These are phyloP conservation scores for Rhododendron vialii DNA, from an alignment of 148 eudicot genomes.

Conservation along the genomic window DNA sequence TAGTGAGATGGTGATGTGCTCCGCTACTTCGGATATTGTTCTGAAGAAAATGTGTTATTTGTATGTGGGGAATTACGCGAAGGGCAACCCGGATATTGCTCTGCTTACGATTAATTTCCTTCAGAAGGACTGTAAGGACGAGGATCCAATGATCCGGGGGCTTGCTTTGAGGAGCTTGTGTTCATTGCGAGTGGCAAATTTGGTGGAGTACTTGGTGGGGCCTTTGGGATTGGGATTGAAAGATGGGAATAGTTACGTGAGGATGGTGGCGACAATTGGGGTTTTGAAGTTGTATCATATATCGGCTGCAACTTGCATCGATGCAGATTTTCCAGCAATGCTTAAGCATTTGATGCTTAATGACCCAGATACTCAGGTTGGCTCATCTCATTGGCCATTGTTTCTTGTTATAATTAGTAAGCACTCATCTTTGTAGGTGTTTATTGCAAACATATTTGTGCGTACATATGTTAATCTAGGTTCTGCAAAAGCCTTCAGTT, in stretches of 20 bases:
- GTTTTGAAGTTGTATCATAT: constrained; percentile 93
- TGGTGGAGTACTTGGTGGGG: constrained; percentile 96
- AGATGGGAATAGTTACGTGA: constrained; percentile 86
- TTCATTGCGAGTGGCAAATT: constrained; percentile 76
- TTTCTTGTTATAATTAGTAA: background rate
- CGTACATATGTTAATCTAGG: background rate
- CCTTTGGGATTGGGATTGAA: constrained; percentile 82
- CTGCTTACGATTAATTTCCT: constrained; percentile 93
- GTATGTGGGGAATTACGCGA: constrained; percentile 94
- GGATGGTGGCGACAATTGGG: constrained; percentile 82
- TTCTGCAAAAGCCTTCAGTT: background rate
- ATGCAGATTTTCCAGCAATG: constrained; percentile 70
- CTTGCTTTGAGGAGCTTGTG: constrained; percentile 96
- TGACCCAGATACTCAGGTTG: constrained; percentile 89
- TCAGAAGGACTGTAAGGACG: constrained; percentile 93
- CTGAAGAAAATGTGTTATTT: constrained; percentile 97
- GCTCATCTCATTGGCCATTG: background rate
- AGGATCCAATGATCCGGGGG: constrained; percentile 97
- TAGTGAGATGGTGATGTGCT: constrained; percentile 99
- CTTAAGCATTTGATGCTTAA: constrained; percentile 92
- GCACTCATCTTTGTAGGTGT: background rate
- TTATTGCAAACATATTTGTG: background rate
- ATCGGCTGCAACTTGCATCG: constrained; percentile 79
- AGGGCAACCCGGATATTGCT: constrained; percentile 84
- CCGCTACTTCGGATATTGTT: constrained; percentile 94